Evolutionary conservation across 2,329 filamentous ascomycete species (phyloP), one percentile per base, ranked within the genome.

Genomic region (Aspergillus sp.): DNA sequence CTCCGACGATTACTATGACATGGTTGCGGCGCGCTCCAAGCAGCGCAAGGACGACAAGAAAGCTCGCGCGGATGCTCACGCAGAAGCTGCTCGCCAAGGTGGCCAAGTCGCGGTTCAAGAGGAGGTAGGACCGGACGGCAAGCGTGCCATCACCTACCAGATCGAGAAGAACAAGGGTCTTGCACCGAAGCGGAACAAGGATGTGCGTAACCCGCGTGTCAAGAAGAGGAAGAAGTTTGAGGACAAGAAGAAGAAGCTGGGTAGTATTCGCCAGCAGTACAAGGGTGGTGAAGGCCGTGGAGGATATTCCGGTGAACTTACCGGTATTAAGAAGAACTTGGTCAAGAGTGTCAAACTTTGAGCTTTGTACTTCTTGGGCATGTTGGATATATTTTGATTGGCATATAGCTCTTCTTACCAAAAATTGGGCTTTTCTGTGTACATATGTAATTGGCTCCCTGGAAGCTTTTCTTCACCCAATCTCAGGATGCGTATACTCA

Each of bases 131-230:
- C 75, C 82, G 49, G 90, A 95, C 60, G 91, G 90, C 51, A 95
- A 96, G 74, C 79, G 94, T 51, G 88, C 89, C 69, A 95, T 98
- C 66, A 88, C 83, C 15, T 97, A 96, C 71, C 81, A 84, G 58
- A 98, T 98, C 63, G 82, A 90, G 74, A 96, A 97, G 82, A 98
- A 98, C 73, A 96, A 96, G 79, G 93, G 93, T 27, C 74, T 98
- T 53, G 84, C 88, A 50, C 89, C 90, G 42, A 85, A 86, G 70
- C 79, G 91, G 54, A 94, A 86, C 79, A 97, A 98, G 82, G 90
- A 95, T 60, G 86, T 90, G 49, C 79, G 91, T 54, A 98, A 98
- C 73, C 90, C 93, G 32, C 79, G 93, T 67, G 91, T 97, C 56
- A 98, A 97, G 85, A 97, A 96, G 85, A 83, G 89, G 71, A 89